Percentiles rank a stretch among this genome's conserved stretches.
These are phyloP conservation scores for Hagleromyces aurorensis DNA, from an alignment of 805 yeast species.

Conservation along the genomic window DNA sequence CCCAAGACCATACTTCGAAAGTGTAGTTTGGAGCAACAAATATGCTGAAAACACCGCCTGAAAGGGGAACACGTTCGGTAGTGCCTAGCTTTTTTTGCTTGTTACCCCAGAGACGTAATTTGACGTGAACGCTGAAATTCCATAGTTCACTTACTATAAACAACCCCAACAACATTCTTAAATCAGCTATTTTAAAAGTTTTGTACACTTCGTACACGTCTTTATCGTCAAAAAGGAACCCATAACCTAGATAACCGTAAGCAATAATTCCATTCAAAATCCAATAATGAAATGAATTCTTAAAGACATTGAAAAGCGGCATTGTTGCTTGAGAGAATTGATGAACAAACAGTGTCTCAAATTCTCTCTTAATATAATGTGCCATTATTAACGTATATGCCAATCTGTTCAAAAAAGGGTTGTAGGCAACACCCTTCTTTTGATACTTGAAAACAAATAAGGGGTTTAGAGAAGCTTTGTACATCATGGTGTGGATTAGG, in stretches of 20 bases:
- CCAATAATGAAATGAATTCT: conserved; percentile 92
- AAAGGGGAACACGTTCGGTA: conserved; percentile 37
- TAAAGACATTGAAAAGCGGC: conserved; percentile 83
- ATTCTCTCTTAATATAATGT: conserved; percentile 84
- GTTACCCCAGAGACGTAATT: conserved; percentile 46
- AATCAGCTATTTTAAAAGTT: conserved; percentile 12
- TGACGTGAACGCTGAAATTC: conserved; percentile 65
- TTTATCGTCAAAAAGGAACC: conserved; percentile 30
- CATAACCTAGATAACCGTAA: conserved; percentile 42
- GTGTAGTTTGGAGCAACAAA: conserved; percentile 94
- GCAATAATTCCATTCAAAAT: conserved; percentile 64
- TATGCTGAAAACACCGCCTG: conserved; percentile 72
- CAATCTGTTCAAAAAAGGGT: conserved; percentile 25
- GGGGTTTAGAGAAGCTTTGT: conserved; percentile 30
- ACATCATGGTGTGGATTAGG: conserved; percentile 65
- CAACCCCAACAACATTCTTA: conserved; percentile 32
- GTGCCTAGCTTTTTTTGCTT: conserved; percentile 29
- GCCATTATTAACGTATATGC: conserved; percentile 44
- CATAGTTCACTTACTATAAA: conserved; percentile 60
- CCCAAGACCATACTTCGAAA: conserved; percentile 77
- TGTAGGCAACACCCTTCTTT: conserved; percentile 7
- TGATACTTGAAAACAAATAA: conserved; percentile 10
- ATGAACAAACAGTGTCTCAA: conserved; percentile 80
- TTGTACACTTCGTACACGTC: conserved; percentile 13
- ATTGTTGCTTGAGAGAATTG: conserved; percentile 81